phyloP scores from a whole-genome alignment of 768 basidiomycete genomes.

The Galerina sulciceps region DNA sequence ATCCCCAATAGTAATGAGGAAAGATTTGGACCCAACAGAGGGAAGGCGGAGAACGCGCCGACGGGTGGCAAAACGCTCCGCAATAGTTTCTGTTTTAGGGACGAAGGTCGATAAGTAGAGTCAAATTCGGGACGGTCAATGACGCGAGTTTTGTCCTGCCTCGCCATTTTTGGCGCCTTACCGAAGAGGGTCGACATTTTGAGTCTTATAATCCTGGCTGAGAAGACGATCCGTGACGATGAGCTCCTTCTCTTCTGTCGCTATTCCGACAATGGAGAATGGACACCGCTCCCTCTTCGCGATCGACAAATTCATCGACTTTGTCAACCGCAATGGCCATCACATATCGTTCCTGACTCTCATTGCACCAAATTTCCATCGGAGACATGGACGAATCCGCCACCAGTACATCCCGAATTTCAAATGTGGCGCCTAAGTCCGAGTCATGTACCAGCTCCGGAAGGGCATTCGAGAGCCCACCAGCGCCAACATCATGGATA shows the following conservation, averaged over 20 bases:
- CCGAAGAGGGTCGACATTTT: slow-evolving; percentile 97
- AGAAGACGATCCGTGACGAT: slow-evolving; percentile 89
- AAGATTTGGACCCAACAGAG: slow-evolving; percentile 92
- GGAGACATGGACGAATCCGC: slow-evolving; percentile 95
- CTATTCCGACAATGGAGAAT: slow-evolving; percentile 88
- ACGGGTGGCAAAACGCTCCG: slow-evolving; percentile 62
- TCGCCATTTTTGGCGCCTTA: slow-evolving; percentile 91
- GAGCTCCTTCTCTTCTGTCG: slow-evolving; percentile 81
- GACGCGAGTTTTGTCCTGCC: slow-evolving; percentile 59
- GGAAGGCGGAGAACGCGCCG: slow-evolving; percentile 87
- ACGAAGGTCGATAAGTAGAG: slow-evolving; percentile 68
- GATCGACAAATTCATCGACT: slow-evolving; percentile 71
- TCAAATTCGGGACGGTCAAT: slow-evolving; percentile 63
- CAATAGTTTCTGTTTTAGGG: slow-evolving; percentile 41
- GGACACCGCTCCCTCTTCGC: slow-evolving; percentile 91
- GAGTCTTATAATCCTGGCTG: slow-evolving; percentile 79
- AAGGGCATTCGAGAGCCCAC: slow-evolving; percentile 94
- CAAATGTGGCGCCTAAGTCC: slow-evolving; percentile 87
- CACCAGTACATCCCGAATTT: slow-evolving; percentile 91
- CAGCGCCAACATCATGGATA: slow-evolving; percentile 98
- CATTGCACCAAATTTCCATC: slow-evolving; percentile 99
- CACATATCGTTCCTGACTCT: slow-evolving; percentile 97
- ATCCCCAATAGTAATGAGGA: slow-evolving; percentile 98
- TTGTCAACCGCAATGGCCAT: slow-evolving; percentile 79
- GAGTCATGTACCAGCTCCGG: slow-evolving; percentile 98